phyloP scores from a whole-genome alignment of 331 rosid genomes.

The Ulmus americana region DNA sequence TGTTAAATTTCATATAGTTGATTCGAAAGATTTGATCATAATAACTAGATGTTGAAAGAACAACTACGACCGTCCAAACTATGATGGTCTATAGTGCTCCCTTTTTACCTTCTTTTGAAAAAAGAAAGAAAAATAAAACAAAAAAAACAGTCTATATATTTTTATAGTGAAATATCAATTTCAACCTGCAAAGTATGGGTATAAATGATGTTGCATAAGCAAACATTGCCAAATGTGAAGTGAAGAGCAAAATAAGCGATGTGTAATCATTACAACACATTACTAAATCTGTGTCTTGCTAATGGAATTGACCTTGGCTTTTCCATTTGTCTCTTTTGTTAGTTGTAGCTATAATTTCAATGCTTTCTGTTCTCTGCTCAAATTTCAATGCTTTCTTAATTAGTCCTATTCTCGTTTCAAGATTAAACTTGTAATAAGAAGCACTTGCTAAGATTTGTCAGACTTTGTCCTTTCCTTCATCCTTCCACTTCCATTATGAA shows the following conservation, averaged over 20 bases:
- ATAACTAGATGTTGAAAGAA: slow-evolving; percentile 31
- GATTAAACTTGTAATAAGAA: neutral
- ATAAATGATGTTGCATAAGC: slow-evolving; percentile 13
- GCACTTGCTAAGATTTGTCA: neutral
- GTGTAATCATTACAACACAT: slow-evolving; percentile 7
- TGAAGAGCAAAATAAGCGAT: neutral
- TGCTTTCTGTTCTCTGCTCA: too few species aligned
- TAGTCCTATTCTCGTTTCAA: neutral
- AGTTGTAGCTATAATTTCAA: too few species aligned
- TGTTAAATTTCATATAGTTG: neutral
- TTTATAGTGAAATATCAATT: slow-evolving; percentile 28
- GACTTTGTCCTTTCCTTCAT: neutral
- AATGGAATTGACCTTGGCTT: neutral
- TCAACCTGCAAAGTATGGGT: slow-evolving; percentile 31
- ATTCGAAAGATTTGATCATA: slow-evolving; percentile 26
- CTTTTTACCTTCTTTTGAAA: too few species aligned
- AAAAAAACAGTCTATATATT: too few species aligned
- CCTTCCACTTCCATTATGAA: neutral
- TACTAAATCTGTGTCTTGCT: neutral
- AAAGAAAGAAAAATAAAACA: too few species aligned
- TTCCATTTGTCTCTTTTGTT: neutral
- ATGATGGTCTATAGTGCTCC: neutral
- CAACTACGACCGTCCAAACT: slow-evolving; percentile 18
- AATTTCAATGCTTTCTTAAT: neutral
- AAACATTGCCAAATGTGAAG: slow-evolving; percentile 6